phyloP scores from a whole-genome alignment of 2,329 filamentous ascomycete species.

The Ophiobolus disseminans region DNA sequence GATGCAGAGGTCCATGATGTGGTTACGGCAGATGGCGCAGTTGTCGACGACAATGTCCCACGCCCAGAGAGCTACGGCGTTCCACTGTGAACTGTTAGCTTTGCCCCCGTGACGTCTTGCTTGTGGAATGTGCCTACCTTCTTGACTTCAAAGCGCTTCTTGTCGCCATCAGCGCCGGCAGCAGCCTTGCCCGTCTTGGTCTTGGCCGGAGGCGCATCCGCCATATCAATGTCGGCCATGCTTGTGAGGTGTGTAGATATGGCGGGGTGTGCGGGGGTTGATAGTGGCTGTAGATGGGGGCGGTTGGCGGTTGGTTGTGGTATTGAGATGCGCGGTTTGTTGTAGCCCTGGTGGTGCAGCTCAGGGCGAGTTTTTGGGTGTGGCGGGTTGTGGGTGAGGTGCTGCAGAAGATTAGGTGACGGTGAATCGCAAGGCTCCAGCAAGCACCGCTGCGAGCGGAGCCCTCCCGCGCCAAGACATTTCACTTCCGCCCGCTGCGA shows the following conservation, averaged over 20 bases:
- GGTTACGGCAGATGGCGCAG: slow-evolving; percentile 98
- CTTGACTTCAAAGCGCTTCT: slow-evolving; percentile 98
- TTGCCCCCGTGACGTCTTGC: slow-evolving; percentile 8
- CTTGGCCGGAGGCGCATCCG: slow-evolving; percentile 72
- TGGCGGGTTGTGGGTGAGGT: slow-evolving; percentile 8
- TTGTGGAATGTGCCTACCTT: slow-evolving; percentile 69
- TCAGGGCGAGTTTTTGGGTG: slow-evolving; percentile 3
- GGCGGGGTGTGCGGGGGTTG: slow-evolving; percentile 30
- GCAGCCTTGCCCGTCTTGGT: slow-evolving; percentile 59
- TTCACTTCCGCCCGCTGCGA: neutral
- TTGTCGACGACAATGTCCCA: slow-evolving; percentile 99
- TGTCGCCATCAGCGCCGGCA: slow-evolving; percentile 66
- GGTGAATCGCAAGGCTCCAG: slow-evolving; percentile 21
- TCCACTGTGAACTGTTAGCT: slow-evolving; percentile 72
- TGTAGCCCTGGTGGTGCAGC: slow-evolving; percentile 6
- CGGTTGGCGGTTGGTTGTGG: slow-evolving; percentile 1
- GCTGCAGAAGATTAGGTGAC: slow-evolving; percentile 1
- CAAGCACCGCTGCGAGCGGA: slow-evolving; percentile 11
- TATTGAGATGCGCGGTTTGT: neutral
- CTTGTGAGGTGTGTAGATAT: slow-evolving; percentile 27
- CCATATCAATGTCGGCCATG: slow-evolving; percentile 98
- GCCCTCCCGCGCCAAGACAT: slow-evolving; percentile 20
- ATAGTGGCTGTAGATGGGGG: slow-evolving; percentile 7
- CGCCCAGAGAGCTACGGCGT: slow-evolving; percentile 96
- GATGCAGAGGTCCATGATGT: slow-evolving; percentile 99